Evolutionary conservation across 768 basidiomycete genomes (phyloP), one percentile per base, ranked within the genome.

Genomic region (Solioccasus polychromus): DNA sequence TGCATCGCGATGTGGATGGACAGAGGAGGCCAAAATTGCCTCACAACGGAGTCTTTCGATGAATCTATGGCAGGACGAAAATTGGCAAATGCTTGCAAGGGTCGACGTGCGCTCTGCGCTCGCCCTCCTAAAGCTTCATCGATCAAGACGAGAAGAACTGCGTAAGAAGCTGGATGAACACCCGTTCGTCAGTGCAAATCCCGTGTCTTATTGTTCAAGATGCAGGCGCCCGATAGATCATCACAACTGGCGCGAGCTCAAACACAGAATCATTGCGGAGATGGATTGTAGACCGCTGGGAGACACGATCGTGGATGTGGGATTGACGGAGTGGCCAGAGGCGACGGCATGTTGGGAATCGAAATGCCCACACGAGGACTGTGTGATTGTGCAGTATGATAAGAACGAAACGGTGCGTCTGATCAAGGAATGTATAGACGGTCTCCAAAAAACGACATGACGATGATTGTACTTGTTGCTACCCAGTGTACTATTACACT

Each of bases 181-280:
- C 1, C 82, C 82, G 3, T 84, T 85, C 61, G 79, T 84, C 30
- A 65, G 64, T 23, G 63, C 72, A 18, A 73, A 57, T 24, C 78
- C 78, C 3, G 5, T 28, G 37, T 45, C 60, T 3, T 45, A 25
- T 17, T 85, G 83, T 53, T 69, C 72, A 22, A 65, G 74, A 35
- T 85, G 82, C 60, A 66, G 72, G 29, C 61, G 62, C 3, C 31
- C 54, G 17, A 74, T 79, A 32, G 76, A 79, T 49, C 80, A 84
- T 59, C 71, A 75, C 42, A 78, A 79, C 6, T 83, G 83, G 83
- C 70, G 79, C 53, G 79, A 82, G 58, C 69, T 85, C 44, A 84
- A 83, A 57, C 71, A 77, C 53, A 73, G 64, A 37, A 75, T 83
- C 42, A 57, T 77, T 4, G 51, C 69, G 39, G 82, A 83, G 68